These are phyloP conservation scores for Pseudogymnoascus sp. DNA, from an alignment of 2,329 filamentous ascomycete species.

Conservation along the genomic window DNA sequence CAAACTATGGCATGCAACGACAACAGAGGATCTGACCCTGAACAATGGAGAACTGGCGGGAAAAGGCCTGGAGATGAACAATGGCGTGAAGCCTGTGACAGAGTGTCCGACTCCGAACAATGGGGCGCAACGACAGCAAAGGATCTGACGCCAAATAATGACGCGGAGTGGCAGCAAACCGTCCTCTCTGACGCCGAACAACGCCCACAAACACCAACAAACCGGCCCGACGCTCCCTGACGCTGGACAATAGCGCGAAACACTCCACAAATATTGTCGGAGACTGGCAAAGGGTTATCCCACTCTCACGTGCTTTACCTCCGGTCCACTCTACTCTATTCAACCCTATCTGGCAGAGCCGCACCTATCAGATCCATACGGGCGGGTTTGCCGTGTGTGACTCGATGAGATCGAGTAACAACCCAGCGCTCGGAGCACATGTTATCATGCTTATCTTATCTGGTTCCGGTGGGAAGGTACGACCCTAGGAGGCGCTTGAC, in stretches of 20 bases:
- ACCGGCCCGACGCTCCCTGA: background rate
- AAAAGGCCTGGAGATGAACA: background rate
- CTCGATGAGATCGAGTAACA: constrained; percentile 7
- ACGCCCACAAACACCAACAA: background rate
- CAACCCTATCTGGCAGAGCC: background rate
- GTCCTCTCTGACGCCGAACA: background rate
- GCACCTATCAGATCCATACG: background rate
- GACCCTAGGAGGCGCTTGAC: background rate
- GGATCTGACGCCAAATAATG: background rate
- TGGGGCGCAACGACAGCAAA: background rate
- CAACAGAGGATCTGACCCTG: background rate
- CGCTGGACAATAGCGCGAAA: background rate
- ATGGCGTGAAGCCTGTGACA: background rate
- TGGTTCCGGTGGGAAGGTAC: background rate
- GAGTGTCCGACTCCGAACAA: background rate
- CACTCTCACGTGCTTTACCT: background rate
- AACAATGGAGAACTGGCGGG: background rate
- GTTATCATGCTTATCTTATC: constrained; percentile 1
- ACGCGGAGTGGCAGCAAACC: background rate
- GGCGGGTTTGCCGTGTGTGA: constrained; percentile 1
- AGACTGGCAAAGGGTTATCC: background rate
- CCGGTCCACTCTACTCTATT: background rate
- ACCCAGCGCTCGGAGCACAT: background rate
- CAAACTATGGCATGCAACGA: background rate
- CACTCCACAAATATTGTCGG: too few relatives aligned